These are phyloP conservation scores for Senecio squalidus DNA, from an alignment of 140 eudicot genomes.

Conservation along the genomic window DNA sequence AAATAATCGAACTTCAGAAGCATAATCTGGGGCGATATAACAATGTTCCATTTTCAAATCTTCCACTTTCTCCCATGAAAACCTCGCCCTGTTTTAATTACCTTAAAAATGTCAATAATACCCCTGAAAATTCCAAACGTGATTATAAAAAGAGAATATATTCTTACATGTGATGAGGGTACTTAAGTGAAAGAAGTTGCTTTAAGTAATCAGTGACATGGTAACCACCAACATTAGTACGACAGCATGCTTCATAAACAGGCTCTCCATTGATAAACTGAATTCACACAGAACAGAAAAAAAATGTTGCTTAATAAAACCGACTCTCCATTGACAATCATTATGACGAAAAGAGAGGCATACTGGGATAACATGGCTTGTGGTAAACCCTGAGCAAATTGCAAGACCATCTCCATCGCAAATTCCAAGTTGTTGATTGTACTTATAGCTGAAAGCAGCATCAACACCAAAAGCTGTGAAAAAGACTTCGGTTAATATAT, in stretches of 20 bases:
- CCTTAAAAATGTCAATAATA: background rate
- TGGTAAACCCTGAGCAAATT: conserved; percentile 82
- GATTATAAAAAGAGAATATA: background rate
- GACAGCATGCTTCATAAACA: conserved; percentile 86
- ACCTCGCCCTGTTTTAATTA: conserved; percentile 47
- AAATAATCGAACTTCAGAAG: conserved; percentile 74
- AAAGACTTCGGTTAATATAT: background rate
- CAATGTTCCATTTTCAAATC: conserved; percentile 98
- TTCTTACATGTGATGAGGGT: conserved; percentile 84
- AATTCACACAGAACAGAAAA: conserved; percentile 10
- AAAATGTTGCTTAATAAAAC: background rate
- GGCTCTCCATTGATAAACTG: conserved; percentile 97
- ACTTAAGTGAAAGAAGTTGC: conserved; percentile 92
- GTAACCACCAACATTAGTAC: conserved; percentile 97
- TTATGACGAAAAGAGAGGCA: conserved; percentile 15
- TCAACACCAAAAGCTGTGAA: conserved; percentile 89
- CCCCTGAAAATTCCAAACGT: background rate
- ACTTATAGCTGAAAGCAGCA: conserved; percentile 89
- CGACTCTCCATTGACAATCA: conserved; percentile 4
- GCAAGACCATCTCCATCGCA: conserved; percentile 76
- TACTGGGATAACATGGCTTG: conserved; percentile 94
- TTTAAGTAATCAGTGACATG: conserved; percentile 92
- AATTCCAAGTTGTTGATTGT: conserved; percentile 71
- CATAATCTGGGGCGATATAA: conserved; percentile 80
- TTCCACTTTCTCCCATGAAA: conserved; percentile 98